Evolutionary conservation across 2,329 filamentous ascomycete species (phyloP), one percentile per base, ranked within the genome.

Genomic region (Colletotrichum spaethianum): DNA sequence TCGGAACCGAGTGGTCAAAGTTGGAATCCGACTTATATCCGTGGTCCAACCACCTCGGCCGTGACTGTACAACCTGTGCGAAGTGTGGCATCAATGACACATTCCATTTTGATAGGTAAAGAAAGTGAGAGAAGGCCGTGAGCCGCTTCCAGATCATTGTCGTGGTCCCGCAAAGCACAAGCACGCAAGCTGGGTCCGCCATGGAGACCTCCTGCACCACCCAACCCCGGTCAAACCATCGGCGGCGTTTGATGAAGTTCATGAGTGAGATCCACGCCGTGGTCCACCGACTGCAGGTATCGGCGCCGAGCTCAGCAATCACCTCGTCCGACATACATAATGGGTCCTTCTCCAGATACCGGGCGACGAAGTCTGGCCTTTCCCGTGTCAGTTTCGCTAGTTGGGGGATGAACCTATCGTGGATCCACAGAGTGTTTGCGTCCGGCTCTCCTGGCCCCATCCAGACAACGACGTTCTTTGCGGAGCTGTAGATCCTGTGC

Each of bases 221-320:
- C 75, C 75, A 76, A 14, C 74, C 75, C 23, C 75, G 74, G 20
- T 72, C 63, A 18, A 76, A 76, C 64, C 74, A 75, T 3, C 60
- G 50, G 2, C 55, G 31, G 1, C 33, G 26, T 3, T 23, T 1
- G 14, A 69, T 2, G 1, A 64, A 69, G 9, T 26, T 56, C 7
- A 8, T 28, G 6, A 69, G 7, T 0, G 2, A 7, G 14, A 52
- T 28, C 59, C 61, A 69, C 1, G 66, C 60, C 0, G 70, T 57
- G 0, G 46, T 28, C 16, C 70, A 70, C 0, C 64, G 61, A 3
- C 67, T 23, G 44, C 65, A 59, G 3, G 62, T 44, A 4, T 66
- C 56, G 1, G 9, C 23, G 0, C 69, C 63, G 2, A 74, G 78
- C 5, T 64, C 64, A 14, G 62, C 12, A 16, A 63, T 23, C 1